Evolutionary conservation across 768 basidiomycete genomes (phyloP), one percentile per base, ranked within the genome.

Genomic region (Tulasnella sp.): DNA sequence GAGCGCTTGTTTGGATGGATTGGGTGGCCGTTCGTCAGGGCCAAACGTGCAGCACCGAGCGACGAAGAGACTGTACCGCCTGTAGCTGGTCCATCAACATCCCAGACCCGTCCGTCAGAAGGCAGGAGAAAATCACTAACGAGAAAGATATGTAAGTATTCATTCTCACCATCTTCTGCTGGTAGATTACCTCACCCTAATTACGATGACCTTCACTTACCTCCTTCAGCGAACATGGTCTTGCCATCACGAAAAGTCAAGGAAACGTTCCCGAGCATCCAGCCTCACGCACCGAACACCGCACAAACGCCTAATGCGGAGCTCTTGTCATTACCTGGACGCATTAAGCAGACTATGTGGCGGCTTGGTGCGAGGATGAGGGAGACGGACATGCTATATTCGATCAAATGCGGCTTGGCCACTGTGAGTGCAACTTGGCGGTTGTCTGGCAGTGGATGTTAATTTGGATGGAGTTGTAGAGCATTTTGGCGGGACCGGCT

Each of bases 241-340:
- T 5, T 48, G n/a, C 47, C 47, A 48, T 48, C 47, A 29, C 34
- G 34, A 15, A 38, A 5, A 15, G 34, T 38, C 7, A 38, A 38
- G 15, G 34, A 38, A 38, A 3, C 78, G 77, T 95, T 96, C 68
- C 92, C 94, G 0, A 87, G 87, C 68, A 78, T 89, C 50, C 76
- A 75, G 8, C 86, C 86, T 0, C 88, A 93, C 66, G 89, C 88
- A 1, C 87, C 88, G 0, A 83, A 91, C 66, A 93, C 92, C 7
- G 77, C 88, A 3, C 88, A 90, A 63, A 89, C 87, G 0, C 92
- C 89, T 0, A 73, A 79, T 8, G 75, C 78, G 19, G 73, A 75
- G 24, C 75, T 81, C 19, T 71, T 94, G n/a, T 73, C 81, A 4
- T 73, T 76, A 52, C 73, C 77, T 32, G 87, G 85, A 29, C 76